Conservation (phyloP, 2,329 filamentous ascomycete genomes). For the Colletotrichum liriopes region DNA sequence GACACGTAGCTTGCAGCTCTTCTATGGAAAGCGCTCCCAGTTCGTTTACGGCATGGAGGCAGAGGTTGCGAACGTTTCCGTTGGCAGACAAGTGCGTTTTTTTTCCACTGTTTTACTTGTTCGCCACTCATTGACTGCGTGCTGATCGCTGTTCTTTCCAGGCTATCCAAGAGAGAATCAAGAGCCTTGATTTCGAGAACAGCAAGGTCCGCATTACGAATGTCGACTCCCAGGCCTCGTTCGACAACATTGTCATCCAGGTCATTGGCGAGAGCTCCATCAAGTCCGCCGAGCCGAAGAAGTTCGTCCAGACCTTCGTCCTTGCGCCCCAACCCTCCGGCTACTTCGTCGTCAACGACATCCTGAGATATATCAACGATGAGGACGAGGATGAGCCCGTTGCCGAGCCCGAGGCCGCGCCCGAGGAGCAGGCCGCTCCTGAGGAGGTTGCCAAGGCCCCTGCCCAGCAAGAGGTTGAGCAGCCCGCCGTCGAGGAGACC, state of each 20-base stretch:
- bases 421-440: slow-evolving; percentile 52
- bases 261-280: slow-evolving; percentile 99
- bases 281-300: slow-evolving; percentile 90
- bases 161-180: slow-evolving; percentile 96
- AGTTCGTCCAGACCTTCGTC: slow-evolving; percentile 98
- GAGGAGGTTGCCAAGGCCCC: slow-evolving; percentile 64
- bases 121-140: slow-evolving; percentile 35
- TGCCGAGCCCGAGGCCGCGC: slow-evolving; percentile 52
- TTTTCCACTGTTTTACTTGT: slow-evolving; percentile 31
- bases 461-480: slow-evolving; percentile 53
- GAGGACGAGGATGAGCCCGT: slow-evolving; percentile 82
- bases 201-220: slow-evolving; percentile 99
- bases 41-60: slow-evolving; percentile 94
- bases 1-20: slow-evolving; percentile 70
- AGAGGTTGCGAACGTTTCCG: slow-evolving; percentile 87
- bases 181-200: slow-evolving; percentile 93
- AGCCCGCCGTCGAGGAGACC: slow-evolving; percentile 49
- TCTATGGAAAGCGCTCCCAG: slow-evolving; percentile 96
- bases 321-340: slow-evolving; percentile 96
- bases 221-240: slow-evolving; percentile 95
- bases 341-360: slow-evolving; percentile 98
- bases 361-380: slow-evolving; percentile 93
- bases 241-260: slow-evolving; percentile 95
- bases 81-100: slow-evolving; percentile 85
- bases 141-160: slow-evolving; percentile 54